Conservation (phyloP, 2,329 filamentous ascomycete species). For the Cadophora sp. region DNA sequence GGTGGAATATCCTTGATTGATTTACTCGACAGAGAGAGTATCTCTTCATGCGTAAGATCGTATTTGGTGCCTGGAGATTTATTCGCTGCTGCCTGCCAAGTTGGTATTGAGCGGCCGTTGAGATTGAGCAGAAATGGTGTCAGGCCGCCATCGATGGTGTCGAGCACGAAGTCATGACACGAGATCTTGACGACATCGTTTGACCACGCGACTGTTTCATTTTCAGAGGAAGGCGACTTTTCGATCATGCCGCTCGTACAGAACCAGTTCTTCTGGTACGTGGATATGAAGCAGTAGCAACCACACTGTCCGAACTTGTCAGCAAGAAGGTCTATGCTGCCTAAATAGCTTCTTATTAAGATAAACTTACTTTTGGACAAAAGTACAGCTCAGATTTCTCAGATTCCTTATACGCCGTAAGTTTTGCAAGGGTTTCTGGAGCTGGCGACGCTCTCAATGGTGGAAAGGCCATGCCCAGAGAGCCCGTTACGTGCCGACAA, state of each 20-base stretch:
- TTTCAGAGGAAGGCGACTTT: conserved; percentile 3
- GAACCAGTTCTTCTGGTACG: conserved; percentile 18
- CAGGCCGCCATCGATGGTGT: conserved; percentile 23
- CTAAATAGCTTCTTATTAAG: background rate
- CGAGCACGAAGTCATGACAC: conserved; percentile 2
- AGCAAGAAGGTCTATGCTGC: background rate
- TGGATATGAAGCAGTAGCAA: conserved; percentile 20
- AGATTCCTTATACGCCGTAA: background rate
- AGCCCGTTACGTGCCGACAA: background rate
- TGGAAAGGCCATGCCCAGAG: background rate
- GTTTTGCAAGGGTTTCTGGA: background rate
- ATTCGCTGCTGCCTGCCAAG: conserved; percentile 4
- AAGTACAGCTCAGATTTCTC: background rate
- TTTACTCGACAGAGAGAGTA: conserved; percentile 2
- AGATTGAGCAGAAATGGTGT: conserved; percentile 19
- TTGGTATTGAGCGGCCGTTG: conserved; percentile 22
- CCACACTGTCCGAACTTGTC: background rate
- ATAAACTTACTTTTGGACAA: background rate
- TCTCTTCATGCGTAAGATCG: conserved; percentile 16
- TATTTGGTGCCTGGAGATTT: background rate
- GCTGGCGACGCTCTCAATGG: background rate
- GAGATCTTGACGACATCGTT: conserved; percentile 21
- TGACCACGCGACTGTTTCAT: background rate
- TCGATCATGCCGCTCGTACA: conserved; percentile 22
- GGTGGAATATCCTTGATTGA: background rate